Base-by-base conservation (phyloP, 2,329 filamentous ascomycete species). In the Davidsoniella virescens region DNA sequence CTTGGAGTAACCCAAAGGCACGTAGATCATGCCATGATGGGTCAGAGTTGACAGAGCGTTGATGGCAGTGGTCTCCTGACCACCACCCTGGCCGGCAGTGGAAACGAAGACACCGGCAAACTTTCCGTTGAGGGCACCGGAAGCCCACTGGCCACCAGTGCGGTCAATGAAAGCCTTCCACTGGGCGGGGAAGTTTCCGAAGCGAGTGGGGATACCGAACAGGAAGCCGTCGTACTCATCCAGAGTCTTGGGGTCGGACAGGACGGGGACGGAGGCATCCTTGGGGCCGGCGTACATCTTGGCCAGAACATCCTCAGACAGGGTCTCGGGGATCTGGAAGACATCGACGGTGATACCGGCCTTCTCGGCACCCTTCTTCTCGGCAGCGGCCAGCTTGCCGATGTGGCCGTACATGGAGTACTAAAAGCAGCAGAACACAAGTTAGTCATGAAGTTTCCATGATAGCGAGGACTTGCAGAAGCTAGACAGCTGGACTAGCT, bases 341-440 rank as follows among this genome's bases (percentile, higher is more conserved):
- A 96, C 64, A 61, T 90, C 84, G 67, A 72, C 87, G 42, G 72
- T 69, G 56, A 88, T 88, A 56, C 92, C 92, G 56, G 87, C 87
- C 62, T 82, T 78, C 70, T 88, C 82, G 62, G 95, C 85, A 63
- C 92, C 92, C 62, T 76, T 79, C 74, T 88, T 84, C 73, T 96
- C 88, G 56, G 87, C 87, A 66, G 92, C 80, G 61, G 90, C 92
- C 60, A 95, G 67, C 63, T 80, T 69, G 67, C 75, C 70, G 68
- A 95, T 82, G 70, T 95, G 88, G 68, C 92, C 90, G 70, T 92
- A 94, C 77, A 87, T 84, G 58, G 87, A 93, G 72, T 94, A 94
- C 85, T 92, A 55, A 16, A 25, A 12, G 37, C 6, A 25, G 10
- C 14, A 17, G 10, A 33, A 12, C 29, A 33, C 29, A n/a, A 20